phyloP scores from a whole-genome alignment of 352 stramenopile species.

The Globisporangium nunn region DNA sequence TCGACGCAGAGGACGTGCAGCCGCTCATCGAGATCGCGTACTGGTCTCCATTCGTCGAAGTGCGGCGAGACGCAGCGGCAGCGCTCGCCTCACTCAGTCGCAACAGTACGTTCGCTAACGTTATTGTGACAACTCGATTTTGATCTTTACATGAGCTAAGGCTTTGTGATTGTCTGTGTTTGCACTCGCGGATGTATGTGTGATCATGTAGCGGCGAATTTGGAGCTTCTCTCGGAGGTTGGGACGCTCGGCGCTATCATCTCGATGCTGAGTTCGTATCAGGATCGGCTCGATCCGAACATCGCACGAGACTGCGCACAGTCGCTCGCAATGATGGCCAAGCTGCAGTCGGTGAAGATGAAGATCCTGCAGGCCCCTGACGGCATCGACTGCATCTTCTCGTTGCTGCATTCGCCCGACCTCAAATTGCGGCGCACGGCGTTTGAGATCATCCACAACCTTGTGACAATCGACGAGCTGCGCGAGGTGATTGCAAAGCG shows the following conservation, averaged over 20 bases:
- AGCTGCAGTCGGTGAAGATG: conserved; percentile 37
- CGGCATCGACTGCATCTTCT: conserved; percentile 64
- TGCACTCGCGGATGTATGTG: no score
- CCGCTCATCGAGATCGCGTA: conserved; percentile 85
- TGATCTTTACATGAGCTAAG: neutral
- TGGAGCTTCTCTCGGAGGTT: conserved; percentile 57
- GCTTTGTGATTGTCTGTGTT: neutral
- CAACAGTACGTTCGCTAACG: conserved; percentile 36
- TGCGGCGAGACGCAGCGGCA: conserved; percentile 66
- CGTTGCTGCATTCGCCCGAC: conserved; percentile 46
- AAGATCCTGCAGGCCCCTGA: conserved; percentile 62
- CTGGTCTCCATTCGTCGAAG: conserved; percentile 79
- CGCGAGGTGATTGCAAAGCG: conserved; percentile 51
- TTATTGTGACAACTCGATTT: no score
- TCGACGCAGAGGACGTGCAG: conserved; percentile 55
- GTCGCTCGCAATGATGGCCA: conserved; percentile 49
- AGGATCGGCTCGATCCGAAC: conserved; percentile 43
- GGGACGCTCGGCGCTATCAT: conserved; percentile 66
- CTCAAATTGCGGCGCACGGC: conserved; percentile 38
- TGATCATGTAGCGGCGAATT: conserved; percentile 39
- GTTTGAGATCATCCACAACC: conserved; percentile 51
- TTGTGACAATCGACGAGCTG: conserved; percentile 57
- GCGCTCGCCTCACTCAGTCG: conserved; percentile 66
- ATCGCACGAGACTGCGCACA: conserved; percentile 66
- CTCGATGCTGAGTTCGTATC: conserved; percentile 51